A percentile compares a stretch with the other conserved stretches of the same genome.
These are phyloP conservation scores for Wickerhamomyces rabaulensis DNA, from an alignment of 805 yeast genomes.

Conservation along the genomic window DNA sequence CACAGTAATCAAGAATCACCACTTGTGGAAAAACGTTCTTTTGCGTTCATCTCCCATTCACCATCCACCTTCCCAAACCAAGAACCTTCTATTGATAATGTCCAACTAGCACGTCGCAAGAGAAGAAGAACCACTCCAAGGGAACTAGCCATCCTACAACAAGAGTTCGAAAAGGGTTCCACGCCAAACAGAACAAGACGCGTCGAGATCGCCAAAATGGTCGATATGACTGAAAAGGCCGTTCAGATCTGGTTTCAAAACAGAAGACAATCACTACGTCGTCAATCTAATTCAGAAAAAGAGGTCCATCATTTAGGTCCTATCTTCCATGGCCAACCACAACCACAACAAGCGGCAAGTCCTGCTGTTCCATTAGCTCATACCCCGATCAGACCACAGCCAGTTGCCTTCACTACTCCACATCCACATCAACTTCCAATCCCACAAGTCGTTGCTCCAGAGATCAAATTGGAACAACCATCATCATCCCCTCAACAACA, in stretches of 20 bases:
- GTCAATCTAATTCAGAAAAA: conserved; percentile 31
- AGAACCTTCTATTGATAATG: conserved; percentile 83
- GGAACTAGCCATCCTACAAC: conserved; percentile 76
- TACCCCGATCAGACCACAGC: conserved; percentile 10
- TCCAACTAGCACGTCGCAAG: conserved; percentile 89
- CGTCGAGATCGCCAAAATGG: conserved; percentile 69
- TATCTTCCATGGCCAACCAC: conserved; percentile 7
- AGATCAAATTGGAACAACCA: background rate
- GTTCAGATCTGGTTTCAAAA: conserved; percentile 99
- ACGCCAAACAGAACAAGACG: conserved; percentile 81
- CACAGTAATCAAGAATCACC: conserved; percentile 14
- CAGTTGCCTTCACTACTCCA: conserved; percentile 1
- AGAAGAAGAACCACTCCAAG: conserved; percentile 91
- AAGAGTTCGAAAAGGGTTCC: conserved; percentile 68
- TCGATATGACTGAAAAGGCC: conserved; percentile 94
- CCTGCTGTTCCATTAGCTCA: background rate
- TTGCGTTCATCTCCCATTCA: conserved; percentile 91
- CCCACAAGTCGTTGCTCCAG: background rate
- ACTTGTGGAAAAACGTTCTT: conserved; percentile 33
- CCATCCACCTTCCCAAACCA: conserved; percentile 81
- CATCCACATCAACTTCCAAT: conserved; percentile 3
- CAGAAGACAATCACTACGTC: conserved; percentile 77
- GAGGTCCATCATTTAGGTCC: conserved; percentile 26
- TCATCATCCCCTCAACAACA: background rate
- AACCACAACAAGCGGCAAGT: conserved; percentile 1